Conservation (phyloP, 768 basidiomycete species). For the Lactarius tabidus region DNA sequence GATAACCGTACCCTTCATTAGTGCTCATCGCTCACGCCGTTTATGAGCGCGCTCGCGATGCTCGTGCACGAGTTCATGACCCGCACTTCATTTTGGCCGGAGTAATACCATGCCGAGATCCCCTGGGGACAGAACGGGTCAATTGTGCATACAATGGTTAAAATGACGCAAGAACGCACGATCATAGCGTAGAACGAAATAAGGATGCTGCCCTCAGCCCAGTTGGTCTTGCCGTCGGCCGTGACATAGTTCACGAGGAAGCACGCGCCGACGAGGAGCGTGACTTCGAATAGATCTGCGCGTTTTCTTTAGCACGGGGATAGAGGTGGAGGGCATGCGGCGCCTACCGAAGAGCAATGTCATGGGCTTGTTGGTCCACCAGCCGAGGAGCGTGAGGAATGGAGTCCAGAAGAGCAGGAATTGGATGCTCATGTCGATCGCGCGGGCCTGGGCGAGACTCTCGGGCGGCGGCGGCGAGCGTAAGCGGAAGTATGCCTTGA, state of each 20-base stretch:
- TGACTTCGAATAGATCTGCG: conserved; percentile 65
- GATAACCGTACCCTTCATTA: not conserved
- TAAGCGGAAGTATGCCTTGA: conserved; percentile 37
- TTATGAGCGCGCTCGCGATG: conserved; percentile 37
- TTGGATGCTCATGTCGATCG: conserved; percentile 76
- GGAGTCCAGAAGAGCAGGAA: conserved; percentile 81
- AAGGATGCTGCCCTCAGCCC: conserved; percentile 68
- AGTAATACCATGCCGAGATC: conserved; percentile 64
- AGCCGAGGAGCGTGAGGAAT: conserved; percentile 60
- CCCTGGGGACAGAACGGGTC: conserved; percentile 37
- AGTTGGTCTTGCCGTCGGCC: conserved; percentile 74
- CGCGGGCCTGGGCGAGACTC: conserved; percentile 59
- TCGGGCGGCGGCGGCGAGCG: conserved; percentile 42
- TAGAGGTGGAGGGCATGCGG: conserved; percentile 13
- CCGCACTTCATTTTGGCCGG: conserved; percentile 49
- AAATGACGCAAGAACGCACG: conserved; percentile 33
- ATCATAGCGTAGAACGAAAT: conserved; percentile 67
- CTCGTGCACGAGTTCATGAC: conserved; percentile 42
- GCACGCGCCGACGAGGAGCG: conserved; percentile 58
- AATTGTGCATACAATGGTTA: not conserved
- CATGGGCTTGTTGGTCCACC: conserved; percentile 62
- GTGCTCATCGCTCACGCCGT: not conserved
- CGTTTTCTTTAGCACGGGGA: not conserved
- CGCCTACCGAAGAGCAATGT: conserved; percentile 62
- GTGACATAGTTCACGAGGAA: conserved; percentile 81